A percentile compares a stretch with the other conserved stretches of the same genome.
phyloP scores from a whole-genome alignment of 805 yeast species.

The Clavispora santaluciae region DNA sequence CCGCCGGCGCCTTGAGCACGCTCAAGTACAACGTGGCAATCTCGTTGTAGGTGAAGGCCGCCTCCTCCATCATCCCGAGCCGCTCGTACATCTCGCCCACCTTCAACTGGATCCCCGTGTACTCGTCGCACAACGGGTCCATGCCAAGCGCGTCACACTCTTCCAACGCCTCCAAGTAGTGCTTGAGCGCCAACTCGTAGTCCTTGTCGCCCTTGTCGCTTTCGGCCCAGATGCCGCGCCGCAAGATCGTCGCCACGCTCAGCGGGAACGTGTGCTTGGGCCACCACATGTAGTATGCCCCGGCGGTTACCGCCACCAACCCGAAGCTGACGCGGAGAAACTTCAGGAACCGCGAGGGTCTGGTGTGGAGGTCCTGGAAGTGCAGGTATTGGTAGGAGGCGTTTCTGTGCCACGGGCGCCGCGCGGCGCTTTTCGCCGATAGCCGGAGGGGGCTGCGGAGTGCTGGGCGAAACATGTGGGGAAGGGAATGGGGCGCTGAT shows the following conservation, averaged over 20 bases:
- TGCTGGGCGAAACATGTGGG: conserved; percentile 1
- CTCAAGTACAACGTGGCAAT: conserved; percentile 55
- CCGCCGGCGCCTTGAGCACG: conserved; percentile 38
- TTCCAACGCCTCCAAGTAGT: conserved; percentile 70
- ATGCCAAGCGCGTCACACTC: conserved; percentile 53
- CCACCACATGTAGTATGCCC: conserved; percentile 46
- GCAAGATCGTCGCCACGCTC: conserved; percentile 63
- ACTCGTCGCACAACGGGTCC: conserved; percentile 65
- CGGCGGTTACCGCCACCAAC: conserved; percentile 17
- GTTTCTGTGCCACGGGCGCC: background rate
- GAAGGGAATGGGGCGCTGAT: background rate
- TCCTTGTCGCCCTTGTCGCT: conserved; percentile 60
- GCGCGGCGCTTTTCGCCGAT: background rate
- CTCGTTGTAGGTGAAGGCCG: conserved; percentile 63
- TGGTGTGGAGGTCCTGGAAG: conserved; percentile 10
- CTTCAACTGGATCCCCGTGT: conserved; percentile 86
- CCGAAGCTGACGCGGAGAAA: conserved; percentile 10
- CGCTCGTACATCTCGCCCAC: conserved; percentile 83
- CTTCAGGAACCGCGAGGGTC: conserved; percentile 12
- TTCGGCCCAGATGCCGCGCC: conserved; percentile 83
- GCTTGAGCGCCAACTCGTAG: conserved; percentile 61
- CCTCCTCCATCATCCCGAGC: conserved; percentile 56
- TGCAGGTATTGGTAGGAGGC: conserved; percentile 10
- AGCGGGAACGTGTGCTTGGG: conserved; percentile 66
- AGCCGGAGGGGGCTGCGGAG: background rate